Base-by-base conservation (phyloP, 2,329 filamentous ascomycete genomes). In the Blumeriella jaapii region DNA sequence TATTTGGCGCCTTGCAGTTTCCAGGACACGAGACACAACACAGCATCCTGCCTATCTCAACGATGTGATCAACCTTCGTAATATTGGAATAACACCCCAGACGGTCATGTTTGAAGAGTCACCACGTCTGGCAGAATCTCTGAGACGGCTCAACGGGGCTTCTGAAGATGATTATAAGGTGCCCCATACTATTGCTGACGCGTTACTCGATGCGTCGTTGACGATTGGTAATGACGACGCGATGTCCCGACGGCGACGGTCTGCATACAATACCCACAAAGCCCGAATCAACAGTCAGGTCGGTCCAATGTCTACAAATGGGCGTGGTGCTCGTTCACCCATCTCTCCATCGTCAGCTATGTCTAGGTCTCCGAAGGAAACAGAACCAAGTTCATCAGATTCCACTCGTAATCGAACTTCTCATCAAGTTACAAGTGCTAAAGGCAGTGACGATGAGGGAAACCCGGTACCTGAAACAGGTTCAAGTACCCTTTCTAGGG, bases 91-190 rank as follows among this genome's bases (percentile, higher is more conserved):
- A 19, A 82, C 78, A 2, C 81, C 83, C 3, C 84, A 94, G 53
- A 96, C 84, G 0, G 79, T 98, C 1, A 81, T 96, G 53, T 96
- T 96, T 51, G 86, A 95, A 47, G 85, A 87, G 36, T 72, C 74
- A 24, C 68, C 68, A 25, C 63, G 73, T 6, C 60, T 74, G 7
- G 65, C 64, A 14, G 59, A 61, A 29, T 53, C 58, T 2, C 37
- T 51, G 9, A 52, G 53, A 46, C 42, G 54, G 41, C 40, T 51
- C 16, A 50, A 61, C 41, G 47, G 53, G 26, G 58, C 61, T 11
- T 44, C 59, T 8, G 54, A 55, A 35, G 36, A 57, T 39, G 48
- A 56, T 34, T 47, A 53, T 18, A 49, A 55, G 36, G 45, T 38
- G 19, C 58, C 56, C 23, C 82, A 84, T 47, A 93, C 86, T 0